Evolutionary conservation across 768 basidiomycete species (phyloP), one percentile per base, ranked within the genome.

Genomic region (Tulasnella sp.): DNA sequence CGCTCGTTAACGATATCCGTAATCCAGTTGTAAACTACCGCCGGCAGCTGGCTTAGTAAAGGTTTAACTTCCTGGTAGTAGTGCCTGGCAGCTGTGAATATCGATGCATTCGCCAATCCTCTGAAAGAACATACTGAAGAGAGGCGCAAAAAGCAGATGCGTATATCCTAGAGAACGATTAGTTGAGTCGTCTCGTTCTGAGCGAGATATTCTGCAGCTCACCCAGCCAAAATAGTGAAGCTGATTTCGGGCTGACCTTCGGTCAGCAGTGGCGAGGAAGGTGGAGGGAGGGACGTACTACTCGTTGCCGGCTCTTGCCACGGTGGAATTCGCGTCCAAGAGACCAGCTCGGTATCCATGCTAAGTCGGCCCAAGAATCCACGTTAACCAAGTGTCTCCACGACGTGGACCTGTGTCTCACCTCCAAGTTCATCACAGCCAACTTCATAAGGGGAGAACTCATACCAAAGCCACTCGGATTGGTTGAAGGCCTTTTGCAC

Each of bases 301-400:
- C 46, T 36, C 63, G 29, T 17, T 65, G 62, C 19, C 65, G 25
- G 23, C 58, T 63, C 43, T 51, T 58, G 2, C 69, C 68, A 14
- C 59, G 59, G n/a, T 63, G 45, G 36, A 69, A 69, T 11, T 57
- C 51, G 15, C 68, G 48, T 0, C 68, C 68, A 40, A 69, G 61
- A 15, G 64, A 32, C 68, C 68, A 69, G 0, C 63, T 63, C 14
- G 68, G 68, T 23, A 69, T 65, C 62, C 63, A 69, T 9, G 68
- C 68, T 60, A 34, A 49, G 19, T 17, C 15, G 42, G 45, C 15
- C 8, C 6, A 31, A 32, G 11, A 45, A 52, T 32, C 11, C 2
- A 12, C 2, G 49, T 37, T 1, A 53, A 39, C 8, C 37, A 15
- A 7, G 25, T 19, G 7, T 32, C 12, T 6, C 9, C 14, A 2